A percentile compares a stretch with the other conserved stretches of the same genome.
Conservation (phyloP, 2,329 filamentous ascomycete species). For the Cercospora sojina region DNA sequence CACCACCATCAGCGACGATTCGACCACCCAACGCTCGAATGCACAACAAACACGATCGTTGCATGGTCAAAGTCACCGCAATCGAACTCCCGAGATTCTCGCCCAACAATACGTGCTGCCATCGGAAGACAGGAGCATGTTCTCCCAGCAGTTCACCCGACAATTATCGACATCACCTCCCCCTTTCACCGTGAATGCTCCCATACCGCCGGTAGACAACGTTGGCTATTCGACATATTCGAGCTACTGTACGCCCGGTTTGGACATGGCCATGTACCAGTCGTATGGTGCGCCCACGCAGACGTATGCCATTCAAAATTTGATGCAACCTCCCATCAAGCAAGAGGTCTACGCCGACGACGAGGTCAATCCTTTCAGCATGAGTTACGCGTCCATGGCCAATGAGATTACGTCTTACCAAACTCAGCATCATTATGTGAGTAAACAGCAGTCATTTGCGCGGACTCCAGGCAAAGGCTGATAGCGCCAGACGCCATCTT, state of each 20-base stretch:
- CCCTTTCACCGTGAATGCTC: slow-evolving; percentile 61
- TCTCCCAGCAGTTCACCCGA: slow-evolving; percentile 64
- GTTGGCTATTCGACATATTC: slow-evolving; percentile 51
- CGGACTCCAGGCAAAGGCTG: slow-evolving; percentile 32
- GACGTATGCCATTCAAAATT: slow-evolving; percentile 43
- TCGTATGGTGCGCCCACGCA: slow-evolving; percentile 52
- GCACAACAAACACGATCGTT: slow-evolving; percentile 31
- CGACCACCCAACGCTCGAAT: slow-evolving; percentile 4
- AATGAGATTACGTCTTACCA: slow-evolving; percentile 55
- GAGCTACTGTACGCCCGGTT: slow-evolving; percentile 37
- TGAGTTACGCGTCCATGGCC: slow-evolving; percentile 66
- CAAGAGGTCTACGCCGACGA: slow-evolving; percentile 61
- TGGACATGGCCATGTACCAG: slow-evolving; percentile 51
- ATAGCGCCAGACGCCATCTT: slow-evolving; percentile 66
- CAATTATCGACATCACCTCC: slow-evolving; percentile 71
- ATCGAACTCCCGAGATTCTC: slow-evolving; percentile 32
- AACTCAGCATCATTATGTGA: slow-evolving; percentile 68
- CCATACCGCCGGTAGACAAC: slow-evolving; percentile 64
- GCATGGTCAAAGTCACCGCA: slow-evolving; percentile 25
- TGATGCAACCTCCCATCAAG: slow-evolving; percentile 57
- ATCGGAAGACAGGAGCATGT: slow-evolving; percentile 63
- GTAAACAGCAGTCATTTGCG: slow-evolving; percentile 38
- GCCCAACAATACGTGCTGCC: slow-evolving; percentile 35
- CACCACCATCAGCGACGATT: slow-evolving; percentile 23
- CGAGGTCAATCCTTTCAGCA: slow-evolving; percentile 64